These are phyloP conservation scores for Teratosphaeria pseudoeucalypti DNA, from an alignment of 2,329 filamentous ascomycete genomes.

Conservation along the genomic window DNA sequence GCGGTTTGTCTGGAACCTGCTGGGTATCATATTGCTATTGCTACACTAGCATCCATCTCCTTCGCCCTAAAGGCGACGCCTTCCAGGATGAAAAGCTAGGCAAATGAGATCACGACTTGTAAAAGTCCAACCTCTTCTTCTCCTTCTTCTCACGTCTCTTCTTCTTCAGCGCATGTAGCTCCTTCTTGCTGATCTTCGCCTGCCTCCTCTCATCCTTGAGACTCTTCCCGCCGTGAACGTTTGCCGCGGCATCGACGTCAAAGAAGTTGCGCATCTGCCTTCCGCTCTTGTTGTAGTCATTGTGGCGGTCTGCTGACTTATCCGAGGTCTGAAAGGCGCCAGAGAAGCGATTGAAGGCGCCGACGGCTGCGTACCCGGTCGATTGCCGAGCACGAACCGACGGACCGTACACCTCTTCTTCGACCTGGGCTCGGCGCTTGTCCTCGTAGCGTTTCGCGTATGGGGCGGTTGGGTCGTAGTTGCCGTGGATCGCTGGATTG, in stretches of 20 bases:
- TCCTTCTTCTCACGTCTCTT: conserved; percentile 84
- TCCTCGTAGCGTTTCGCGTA: conserved; percentile 52
- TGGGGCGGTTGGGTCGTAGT: conserved; percentile 92
- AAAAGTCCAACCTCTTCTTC: conserved; percentile 85
- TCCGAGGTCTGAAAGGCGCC: conserved; percentile 66
- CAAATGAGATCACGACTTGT: conserved; percentile 57
- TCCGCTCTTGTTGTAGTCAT: conserved; percentile 75
- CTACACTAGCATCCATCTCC: background rate
- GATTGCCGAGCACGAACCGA: background rate
- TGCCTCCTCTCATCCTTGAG: conserved; percentile 81
- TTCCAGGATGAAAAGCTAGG: background rate
- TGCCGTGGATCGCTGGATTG: conserved; percentile 90
- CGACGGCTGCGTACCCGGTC: conserved; percentile 52
- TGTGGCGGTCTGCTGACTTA: conserved; percentile 63
- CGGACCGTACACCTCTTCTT: conserved; percentile 9
- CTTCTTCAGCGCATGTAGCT: conserved; percentile 85
- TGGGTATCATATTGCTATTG: background rate
- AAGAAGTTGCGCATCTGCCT: conserved; percentile 93
- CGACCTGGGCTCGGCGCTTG: conserved; percentile 24
- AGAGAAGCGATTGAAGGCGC: conserved; percentile 83
- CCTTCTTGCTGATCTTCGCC: conserved; percentile 73
- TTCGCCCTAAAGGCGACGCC: background rate
- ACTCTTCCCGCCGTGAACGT: conserved; percentile 79
- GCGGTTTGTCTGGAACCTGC: background rate
- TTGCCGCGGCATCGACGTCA: conserved; percentile 88